Evolutionary conservation across 345 rosid species (phyloP), one percentile per base, ranked within the genome.

Genomic region (Geranium rotundifolium): DNA sequence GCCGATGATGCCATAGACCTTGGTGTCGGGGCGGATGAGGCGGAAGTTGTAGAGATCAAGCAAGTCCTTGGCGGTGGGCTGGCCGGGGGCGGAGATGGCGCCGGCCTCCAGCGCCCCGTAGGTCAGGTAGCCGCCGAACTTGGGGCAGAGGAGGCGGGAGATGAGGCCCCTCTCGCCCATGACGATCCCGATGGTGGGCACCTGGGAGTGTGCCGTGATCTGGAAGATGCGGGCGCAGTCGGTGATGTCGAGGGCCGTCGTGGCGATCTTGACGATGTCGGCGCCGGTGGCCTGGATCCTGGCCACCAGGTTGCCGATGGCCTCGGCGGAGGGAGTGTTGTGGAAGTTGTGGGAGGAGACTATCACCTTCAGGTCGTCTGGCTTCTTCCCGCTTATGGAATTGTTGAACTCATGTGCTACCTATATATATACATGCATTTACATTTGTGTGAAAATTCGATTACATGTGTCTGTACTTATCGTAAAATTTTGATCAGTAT

Each of bases 291-390:
- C 81, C 65, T 76, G 81, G 46, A 74, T 76, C 63, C 75, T 70
- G 0, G 79, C 84, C 1, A 69, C 67, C 0, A 80, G 72, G 58
- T 76, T 73, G 63, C 76, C 74, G 23, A 80, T 70, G 18, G 76
- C 75, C 61, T 80, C 79, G 0, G 69, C 10, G 0, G 79, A 80
- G 3, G 81, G 84, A 39, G 81, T 76, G 63, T 80, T 76, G 63
- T 76, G 76, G 56, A 71, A 80, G 63, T 76, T 80, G 63, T 76
- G 81, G 3, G 77, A 76, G 54, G 81, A 80, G 37, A 80, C 84
- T 12, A 80, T 73, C 63, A 80, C 72, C 68, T 74, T 74, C 71
- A 59, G 74, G 62, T 60, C 72, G 19, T 74, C 75, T 9, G 79
- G 81, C 65, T 69, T 80, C 71, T 74, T 76, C 30, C 69, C 76